Evolutionary conservation across 2,329 filamentous ascomycete genomes (phyloP).

Genomic region (Fusarium sp.): DNA sequence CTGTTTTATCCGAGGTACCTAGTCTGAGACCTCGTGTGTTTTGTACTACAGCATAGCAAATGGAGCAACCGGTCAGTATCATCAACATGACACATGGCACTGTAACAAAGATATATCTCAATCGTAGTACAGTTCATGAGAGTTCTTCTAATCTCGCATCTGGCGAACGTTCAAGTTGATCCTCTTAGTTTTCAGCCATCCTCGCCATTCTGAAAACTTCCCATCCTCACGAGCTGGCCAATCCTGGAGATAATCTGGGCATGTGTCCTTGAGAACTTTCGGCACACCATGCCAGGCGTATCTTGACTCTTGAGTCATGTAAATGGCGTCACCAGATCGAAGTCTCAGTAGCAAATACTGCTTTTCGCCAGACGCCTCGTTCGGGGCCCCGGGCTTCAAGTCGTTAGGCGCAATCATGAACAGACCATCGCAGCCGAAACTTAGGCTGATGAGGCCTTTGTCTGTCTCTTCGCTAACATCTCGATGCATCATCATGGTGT

Average conservation of each 20-base stretch:
- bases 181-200: constrained; percentile 89
- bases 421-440: constrained; percentile 88
- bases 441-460: constrained; percentile 83
- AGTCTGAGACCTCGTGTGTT: neutral
- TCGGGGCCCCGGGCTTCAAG: constrained; percentile 33
- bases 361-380: constrained; percentile 51
- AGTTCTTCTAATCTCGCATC: constrained; percentile 69
- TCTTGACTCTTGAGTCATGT: constrained; percentile 84
- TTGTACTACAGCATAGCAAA: neutral
- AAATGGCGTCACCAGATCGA: constrained; percentile 87
- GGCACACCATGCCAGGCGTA: constrained; percentile 98
- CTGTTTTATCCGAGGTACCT: neutral
- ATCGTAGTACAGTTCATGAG: neutral
- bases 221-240: constrained; percentile 74
- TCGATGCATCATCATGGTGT: constrained; percentile 91
- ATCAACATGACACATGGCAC: neutral
- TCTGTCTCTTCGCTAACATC: constrained; percentile 91
- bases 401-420: constrained; percentile 81
- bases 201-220: constrained; percentile 75
- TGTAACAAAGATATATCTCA: neutral
- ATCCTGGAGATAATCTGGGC: constrained; percentile 76
- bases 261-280: constrained; percentile 83
- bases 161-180: constrained; percentile 94
- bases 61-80: constrained; percentile 1
- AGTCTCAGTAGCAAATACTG: constrained; percentile 73